These are phyloP conservation scores for Calonectria leucothoes DNA, from an alignment of 2,329 filamentous ascomycete species.

Conservation along the genomic window DNA sequence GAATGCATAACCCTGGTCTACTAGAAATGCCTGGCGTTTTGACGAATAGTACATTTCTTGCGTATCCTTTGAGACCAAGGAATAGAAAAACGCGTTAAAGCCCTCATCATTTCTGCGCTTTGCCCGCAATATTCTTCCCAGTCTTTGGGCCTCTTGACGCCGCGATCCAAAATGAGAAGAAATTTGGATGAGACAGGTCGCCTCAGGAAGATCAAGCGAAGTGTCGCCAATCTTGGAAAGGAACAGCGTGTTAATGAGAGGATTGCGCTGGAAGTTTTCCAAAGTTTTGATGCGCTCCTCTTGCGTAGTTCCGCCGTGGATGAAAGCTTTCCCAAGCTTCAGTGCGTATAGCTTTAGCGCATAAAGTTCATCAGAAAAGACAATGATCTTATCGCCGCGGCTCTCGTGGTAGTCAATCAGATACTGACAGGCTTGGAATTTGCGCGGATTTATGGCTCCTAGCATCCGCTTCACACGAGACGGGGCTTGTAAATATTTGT, in stretches of 20 bases:
- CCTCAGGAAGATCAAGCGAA: slow-evolving; percentile 91
- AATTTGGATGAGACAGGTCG: slow-evolving; percentile 93
- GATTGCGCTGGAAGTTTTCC: slow-evolving; percentile 92
- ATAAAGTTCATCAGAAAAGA: slow-evolving; percentile 95
- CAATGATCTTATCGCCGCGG: slow-evolving; percentile 93
- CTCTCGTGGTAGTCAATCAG: slow-evolving; percentile 94
- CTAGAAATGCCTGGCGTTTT: slow-evolving; percentile 90
- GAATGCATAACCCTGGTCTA: slow-evolving; percentile 95
- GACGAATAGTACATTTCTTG: slow-evolving; percentile 88
- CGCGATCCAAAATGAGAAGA: slow-evolving; percentile 95
- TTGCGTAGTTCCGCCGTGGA: slow-evolving; percentile 86
- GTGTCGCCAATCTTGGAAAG: slow-evolving; percentile 96
- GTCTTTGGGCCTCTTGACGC: slow-evolving; percentile 90
- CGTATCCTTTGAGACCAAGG: slow-evolving; percentile 92
- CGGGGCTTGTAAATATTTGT: slow-evolving; percentile 80
- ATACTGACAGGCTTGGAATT: slow-evolving; percentile 94
- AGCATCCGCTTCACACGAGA: slow-evolving; percentile 56
- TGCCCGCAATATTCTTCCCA: slow-evolving; percentile 88
- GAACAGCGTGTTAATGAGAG: slow-evolving; percentile 88
- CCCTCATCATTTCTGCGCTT: slow-evolving; percentile 94
- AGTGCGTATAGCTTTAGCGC: slow-evolving; percentile 84
- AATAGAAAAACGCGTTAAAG: slow-evolving; percentile 98
- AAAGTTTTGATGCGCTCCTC: slow-evolving; percentile 84
- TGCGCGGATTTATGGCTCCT: slow-evolving; percentile 92
- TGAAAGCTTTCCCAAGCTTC: slow-evolving; percentile 84